Base-by-base conservation (phyloP, 805 yeast genomes). In the Suhomyces xylopsoci region DNA sequence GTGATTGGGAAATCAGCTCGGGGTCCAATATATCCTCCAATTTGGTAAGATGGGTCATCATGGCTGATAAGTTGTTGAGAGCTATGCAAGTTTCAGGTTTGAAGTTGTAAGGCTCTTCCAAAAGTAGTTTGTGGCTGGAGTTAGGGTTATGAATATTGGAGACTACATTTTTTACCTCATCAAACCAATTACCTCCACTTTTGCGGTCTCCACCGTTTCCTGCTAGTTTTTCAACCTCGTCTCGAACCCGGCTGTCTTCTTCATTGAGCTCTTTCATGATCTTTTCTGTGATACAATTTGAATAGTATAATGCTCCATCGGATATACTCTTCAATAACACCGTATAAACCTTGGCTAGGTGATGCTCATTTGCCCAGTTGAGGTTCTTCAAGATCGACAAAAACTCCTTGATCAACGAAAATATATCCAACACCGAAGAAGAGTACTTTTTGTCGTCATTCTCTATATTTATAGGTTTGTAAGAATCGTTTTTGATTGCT, bases 81-180 rank as follows among this genome's bases (percentile, higher is more conserved):
- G 87, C 83, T n/a, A 87, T 81, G 67, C 96, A 89, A 0, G 91
- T 84, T 50, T 79, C 76, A 5, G 77, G 71, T 53, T 77, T 74
- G 69, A 87, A 87, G 44, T 80, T 78, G 61, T 77, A 84, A 0
- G 91, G 85, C 14, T 76, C 78, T 2, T 81, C 47, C 65, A 51
- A 28, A 6, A 68, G 70, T 5, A 72, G 51, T 44, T 73, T 74
- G 19, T 38, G 42, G 24, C 24, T 19, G 5, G 42, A 38, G 0
- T 65, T 66, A 10, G 58, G 54, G 25, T 68, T 66, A 40, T 73
- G 76, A 24, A 73, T 70, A 48, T 69, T 71, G 47, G 67, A 65
- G 0, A 84, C 77, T 1, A 79, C 84, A 48, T 75, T 77, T 60
- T 76, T 82, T 64, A 83, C 77, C 36, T 79, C 86, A 53, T 80